Conservation (phyloP, 2,329 filamentous ascomycete species). For the Beauveria pseudobassiana region DNA sequence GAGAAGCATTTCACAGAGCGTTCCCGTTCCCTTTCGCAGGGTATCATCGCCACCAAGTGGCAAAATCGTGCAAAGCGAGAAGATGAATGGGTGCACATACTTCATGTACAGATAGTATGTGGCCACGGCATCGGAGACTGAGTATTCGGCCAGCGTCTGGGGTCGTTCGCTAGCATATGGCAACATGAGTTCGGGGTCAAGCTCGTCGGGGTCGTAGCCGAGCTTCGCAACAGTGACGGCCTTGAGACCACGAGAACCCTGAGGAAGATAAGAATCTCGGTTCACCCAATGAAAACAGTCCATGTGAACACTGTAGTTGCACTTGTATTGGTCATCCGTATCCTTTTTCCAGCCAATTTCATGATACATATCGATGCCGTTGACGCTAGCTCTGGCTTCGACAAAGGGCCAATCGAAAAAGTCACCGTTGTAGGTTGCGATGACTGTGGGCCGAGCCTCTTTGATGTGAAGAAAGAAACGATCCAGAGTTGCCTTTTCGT, state of each 20-base stretch:
- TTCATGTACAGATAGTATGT: slow-evolving; percentile 99
- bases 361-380: slow-evolving; percentile 98
- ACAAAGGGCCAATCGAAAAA: slow-evolving; percentile 99
- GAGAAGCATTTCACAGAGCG: slow-evolving; percentile 97
- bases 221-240: slow-evolving; percentile 97
- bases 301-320: slow-evolving; percentile 94
- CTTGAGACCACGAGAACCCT: slow-evolving; percentile 94
- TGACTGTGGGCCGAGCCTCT: slow-evolving; percentile 87
- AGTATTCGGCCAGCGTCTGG: slow-evolving; percentile 93
- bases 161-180: slow-evolving; percentile 83
- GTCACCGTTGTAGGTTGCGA: slow-evolving; percentile 99
- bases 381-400: slow-evolving; percentile 82
- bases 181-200: slow-evolving; percentile 96
- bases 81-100: slow-evolving; percentile 99
- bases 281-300: slow-evolving; percentile 99
- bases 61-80: slow-evolving; percentile 94
- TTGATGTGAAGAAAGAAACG: slow-evolving; percentile 95
- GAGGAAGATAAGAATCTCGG: slow-evolving; percentile 93
- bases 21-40: slow-evolving; percentile 90
- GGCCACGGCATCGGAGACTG: slow-evolving; percentile 95
- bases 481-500: slow-evolving; percentile 82
- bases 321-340: slow-evolving; percentile 92
- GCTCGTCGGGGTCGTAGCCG: slow-evolving; percentile 94
- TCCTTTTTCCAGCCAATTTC: slow-evolving; percentile 97
- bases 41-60: slow-evolving; percentile 90